Percentiles rank a stretch among this genome's conserved stretches.
Evolutionary conservation across 306 rosid species (phyloP).

Genomic region (Begonia masoniana): DNA sequence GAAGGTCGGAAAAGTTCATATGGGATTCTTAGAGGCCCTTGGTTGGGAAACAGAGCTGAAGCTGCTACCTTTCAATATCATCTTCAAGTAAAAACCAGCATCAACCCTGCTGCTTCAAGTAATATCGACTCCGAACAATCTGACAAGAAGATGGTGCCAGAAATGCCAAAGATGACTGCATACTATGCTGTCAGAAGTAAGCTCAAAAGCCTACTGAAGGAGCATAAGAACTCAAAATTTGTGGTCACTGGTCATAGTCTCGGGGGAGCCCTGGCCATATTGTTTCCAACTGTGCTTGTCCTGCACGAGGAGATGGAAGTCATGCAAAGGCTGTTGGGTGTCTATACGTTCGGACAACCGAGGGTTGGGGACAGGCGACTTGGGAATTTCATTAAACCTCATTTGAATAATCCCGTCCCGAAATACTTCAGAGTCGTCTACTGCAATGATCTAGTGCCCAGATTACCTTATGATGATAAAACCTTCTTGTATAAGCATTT

Average conservation of each 20-base stretch:
- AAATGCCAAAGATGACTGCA: slow-evolving; percentile 33
- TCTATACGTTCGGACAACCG: slow-evolving; percentile 79
- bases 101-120: neutral
- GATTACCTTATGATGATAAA: slow-evolving; percentile 64
- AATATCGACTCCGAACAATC: slow-evolving; percentile 3
- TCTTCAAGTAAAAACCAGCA: slow-evolving; percentile 9
- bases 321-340: slow-evolving; percentile 45
- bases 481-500: slow-evolving; percentile 62
- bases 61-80: slow-evolving; percentile 27
- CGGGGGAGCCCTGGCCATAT: slow-evolving; percentile 66
- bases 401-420: slow-evolving; percentile 25
- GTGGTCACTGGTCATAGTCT: slow-evolving; percentile 71
- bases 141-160: slow-evolving; percentile 15
- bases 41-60: slow-evolving; percentile 50
- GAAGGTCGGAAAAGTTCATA: slow-evolving; percentile 51
- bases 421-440: slow-evolving; percentile 69
- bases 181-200: slow-evolving; percentile 33
- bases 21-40: slow-evolving; percentile 76
- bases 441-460: slow-evolving; percentile 68
- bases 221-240: slow-evolving; percentile 58
- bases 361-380: slow-evolving; percentile 50
- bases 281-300: slow-evolving; percentile 56
- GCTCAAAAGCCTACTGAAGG: slow-evolving; percentile 40
- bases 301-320: slow-evolving; percentile 41
- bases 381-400: slow-evolving; percentile 50